Evolutionary conservation across 768 basidiomycete genomes (phyloP), one percentile per base, ranked within the genome.

Genomic region (Aureoboletus auriporus): DNA sequence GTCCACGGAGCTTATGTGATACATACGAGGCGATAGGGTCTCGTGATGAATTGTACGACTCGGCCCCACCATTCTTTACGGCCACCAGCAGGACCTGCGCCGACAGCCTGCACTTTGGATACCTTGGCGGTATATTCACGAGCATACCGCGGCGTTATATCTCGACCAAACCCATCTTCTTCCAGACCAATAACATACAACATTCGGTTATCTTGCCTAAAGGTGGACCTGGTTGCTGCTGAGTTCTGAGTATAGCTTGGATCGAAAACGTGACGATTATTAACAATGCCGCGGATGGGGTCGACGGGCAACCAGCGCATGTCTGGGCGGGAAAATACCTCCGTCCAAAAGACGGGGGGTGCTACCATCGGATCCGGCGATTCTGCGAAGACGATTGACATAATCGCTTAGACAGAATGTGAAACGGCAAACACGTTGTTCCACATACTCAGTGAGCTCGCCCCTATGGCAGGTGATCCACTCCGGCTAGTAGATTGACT

Each of bases 261-360:
- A 64, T 93, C 90, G 61, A 91, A 94, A 26, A 78, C 72, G 49
- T 84, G 83, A 49, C 84, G 80, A 56, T 89, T 88, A 62, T 93
- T 89, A 51, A 93, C 84, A 46, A 84, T 75, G 23, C 74, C 79
- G 13, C 90, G 83, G 30, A 92, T 77, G 8, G 93, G 91, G 68
- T 99, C 96, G 34, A 98, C 85, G 0, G 93, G 85, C 12, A 98
- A 70, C 96, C 96, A 99, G 31, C 85, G 82, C 12, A 77, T 81
- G 69, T 96, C 93, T 7, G 93, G 83, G 17, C 90, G 83, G 8
- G 92, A 94, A 69, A 93, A 99, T 0, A 96, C 90, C 67, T 99
- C 96, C 0, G 89, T 90, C 96, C 96, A 99, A 66, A 93, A 91
- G 4, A 93, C 85, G 1, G 95, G 94, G 4, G 92, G 84, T 9